Percentiles rank a stretch among this genome's conserved stretches.
These are phyloP conservation scores for Colletotrichum cuscutae DNA, from an alignment of 2,329 filamentous ascomycete genomes.

Conservation along the genomic window DNA sequence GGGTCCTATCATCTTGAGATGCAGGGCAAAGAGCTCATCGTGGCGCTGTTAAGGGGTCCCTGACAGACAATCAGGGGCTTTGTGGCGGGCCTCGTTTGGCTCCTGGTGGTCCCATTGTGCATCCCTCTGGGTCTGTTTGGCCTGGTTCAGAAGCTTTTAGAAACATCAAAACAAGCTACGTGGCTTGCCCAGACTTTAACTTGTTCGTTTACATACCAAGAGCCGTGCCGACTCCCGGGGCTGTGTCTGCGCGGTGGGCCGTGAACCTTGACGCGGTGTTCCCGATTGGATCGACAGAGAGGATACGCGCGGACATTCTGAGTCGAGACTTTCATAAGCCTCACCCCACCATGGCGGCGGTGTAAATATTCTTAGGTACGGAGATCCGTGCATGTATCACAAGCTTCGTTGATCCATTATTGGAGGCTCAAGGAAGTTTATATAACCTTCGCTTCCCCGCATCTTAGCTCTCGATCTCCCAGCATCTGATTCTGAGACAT, in stretches of 20 bases:
- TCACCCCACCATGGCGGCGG: conserved; percentile 32
- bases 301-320: conserved; percentile 31
- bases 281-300: conserved; percentile 31
- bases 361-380: conserved; percentile 24
- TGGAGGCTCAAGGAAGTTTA: conserved; percentile 22
- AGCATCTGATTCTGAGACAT: background rate
- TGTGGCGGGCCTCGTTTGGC: background rate
- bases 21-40: background rate
- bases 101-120: background rate
- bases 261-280: conserved; percentile 33
- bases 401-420: conserved; percentile 22
- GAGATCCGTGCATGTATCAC: conserved; percentile 11
- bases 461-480: background rate
- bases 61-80: conserved; percentile 7
- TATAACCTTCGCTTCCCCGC: conserved; percentile 31
- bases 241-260: conserved; percentile 30
- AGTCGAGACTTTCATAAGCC: conserved; percentile 31
- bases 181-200: conserved; percentile 29
- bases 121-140: background rate
- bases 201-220: conserved; percentile 24
- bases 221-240: conserved; percentile 31
- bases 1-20: conserved; percentile 6
- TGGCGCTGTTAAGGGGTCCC: conserved; percentile 14
- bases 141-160: conserved; percentile 1
- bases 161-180: conserved; percentile 28